Conservation (phyloP, 2,329 filamentous ascomycete species). For the Leptodontidium sp. region DNA sequence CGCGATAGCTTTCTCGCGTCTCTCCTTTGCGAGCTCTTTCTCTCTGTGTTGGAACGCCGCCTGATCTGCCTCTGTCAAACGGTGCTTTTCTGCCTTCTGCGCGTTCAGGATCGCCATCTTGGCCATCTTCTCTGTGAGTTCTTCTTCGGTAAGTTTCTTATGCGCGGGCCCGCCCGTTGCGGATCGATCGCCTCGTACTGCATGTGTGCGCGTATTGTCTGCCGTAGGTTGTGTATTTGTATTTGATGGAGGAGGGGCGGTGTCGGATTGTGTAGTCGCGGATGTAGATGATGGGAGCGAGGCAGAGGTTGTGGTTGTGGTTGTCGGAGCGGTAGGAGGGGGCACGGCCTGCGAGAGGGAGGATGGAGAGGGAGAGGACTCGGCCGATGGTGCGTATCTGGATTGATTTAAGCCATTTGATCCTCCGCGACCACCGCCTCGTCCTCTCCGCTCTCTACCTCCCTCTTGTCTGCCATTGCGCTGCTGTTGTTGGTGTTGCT, state of each 20-base stretch:
- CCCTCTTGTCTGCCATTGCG: conserved; percentile 25
- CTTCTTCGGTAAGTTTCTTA: conserved; percentile 70
- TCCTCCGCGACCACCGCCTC: conserved; percentile 34
- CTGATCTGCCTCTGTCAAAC: conserved; percentile 72
- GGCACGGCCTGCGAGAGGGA: conserved; percentile 10
- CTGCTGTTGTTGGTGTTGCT: conserved; percentile 27
- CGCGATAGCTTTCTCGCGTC: conserved; percentile 43
- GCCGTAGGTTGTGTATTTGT: conserved; percentile 22
- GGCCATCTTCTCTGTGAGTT: conserved; percentile 67
- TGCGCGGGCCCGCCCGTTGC: conserved; percentile 60
- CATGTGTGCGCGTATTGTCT: conserved; percentile 45
- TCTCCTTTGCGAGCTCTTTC: conserved; percentile 61
- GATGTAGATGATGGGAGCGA: conserved; percentile 4
- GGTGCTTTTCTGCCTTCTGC: conserved; percentile 65
- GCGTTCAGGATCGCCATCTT: conserved; percentile 68
- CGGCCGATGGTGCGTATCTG: conserved; percentile 35
- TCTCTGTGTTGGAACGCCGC: conserved; percentile 71
- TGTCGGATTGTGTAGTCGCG: background rate
- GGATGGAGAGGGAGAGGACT: conserved; percentile 19
- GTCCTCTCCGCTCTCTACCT: conserved; percentile 29
- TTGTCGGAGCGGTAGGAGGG: conserved; percentile 17
- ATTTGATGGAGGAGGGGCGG: conserved; percentile 12
- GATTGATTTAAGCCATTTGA: conserved; percentile 37
- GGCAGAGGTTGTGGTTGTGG: background rate
- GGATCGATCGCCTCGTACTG: conserved; percentile 62